Conservation (phyloP, 805 yeast species). For the Tetrapisispora fleetii region DNA sequence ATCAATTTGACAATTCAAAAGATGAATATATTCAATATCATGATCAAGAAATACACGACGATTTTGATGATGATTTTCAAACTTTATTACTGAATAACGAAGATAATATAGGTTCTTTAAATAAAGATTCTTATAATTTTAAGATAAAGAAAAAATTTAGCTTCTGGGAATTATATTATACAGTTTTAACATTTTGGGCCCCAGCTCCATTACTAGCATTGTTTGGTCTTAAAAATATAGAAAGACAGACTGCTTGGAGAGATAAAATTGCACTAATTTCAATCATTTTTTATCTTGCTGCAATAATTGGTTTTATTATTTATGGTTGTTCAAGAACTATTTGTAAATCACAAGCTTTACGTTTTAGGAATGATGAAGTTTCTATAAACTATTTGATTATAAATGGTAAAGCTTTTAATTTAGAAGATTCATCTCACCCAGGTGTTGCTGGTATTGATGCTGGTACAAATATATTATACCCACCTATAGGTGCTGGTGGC, state of each 20-base stretch:
- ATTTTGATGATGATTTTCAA: neutral
- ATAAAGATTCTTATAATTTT: neutral
- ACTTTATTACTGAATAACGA: neutral
- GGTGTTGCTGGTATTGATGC: constrained; percentile 66
- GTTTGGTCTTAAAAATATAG: constrained; percentile 70
- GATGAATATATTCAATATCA: neutral
- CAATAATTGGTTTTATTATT: constrained; percentile 73
- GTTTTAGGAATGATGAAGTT: constrained; percentile 55
- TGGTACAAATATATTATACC: constrained; percentile 66
- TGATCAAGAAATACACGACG: neutral
- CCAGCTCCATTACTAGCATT: constrained; percentile 50
- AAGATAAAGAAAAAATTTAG: neutral
- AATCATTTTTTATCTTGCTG: constrained; percentile 62
- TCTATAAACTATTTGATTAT: constrained; percentile 47
- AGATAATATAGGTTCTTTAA: neutral
- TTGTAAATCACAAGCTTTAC: constrained; percentile 40
- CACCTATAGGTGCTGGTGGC: constrained; percentile 84
- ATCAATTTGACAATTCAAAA: neutral
- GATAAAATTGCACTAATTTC: constrained; percentile 84
- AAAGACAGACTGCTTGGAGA: constrained; percentile 92
- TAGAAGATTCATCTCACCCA: constrained; percentile 68
- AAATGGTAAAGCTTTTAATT: constrained; percentile 72
- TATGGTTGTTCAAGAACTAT: constrained; percentile 85
- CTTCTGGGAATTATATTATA: constrained; percentile 76
- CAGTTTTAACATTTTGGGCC: constrained; percentile 81